Evolutionary conservation across 495 filamentous ascomycete species (phyloP).

Genomic region (Penicillium angulare): DNA sequence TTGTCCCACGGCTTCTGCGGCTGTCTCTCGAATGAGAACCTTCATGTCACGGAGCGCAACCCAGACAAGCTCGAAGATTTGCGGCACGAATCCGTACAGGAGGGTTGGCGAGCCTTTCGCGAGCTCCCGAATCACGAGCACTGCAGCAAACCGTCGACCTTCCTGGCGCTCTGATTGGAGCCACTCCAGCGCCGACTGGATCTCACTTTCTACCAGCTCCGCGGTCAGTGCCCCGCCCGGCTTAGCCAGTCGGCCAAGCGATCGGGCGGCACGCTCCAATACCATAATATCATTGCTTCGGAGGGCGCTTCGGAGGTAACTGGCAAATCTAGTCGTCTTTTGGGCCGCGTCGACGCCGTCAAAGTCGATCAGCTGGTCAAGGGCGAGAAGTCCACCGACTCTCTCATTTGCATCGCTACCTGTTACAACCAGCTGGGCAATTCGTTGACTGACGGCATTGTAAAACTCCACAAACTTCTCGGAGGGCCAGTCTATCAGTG

Average conservation of each 20-base stretch:
- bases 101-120: slow-evolving; percentile 88
- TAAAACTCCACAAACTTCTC: slow-evolving; percentile 80
- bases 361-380: slow-evolving; percentile 91
- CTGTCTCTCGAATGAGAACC: slow-evolving; percentile 85
- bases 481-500: slow-evolving; percentile 62
- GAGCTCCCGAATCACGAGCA: slow-evolving; percentile 84
- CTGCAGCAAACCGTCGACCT: slow-evolving; percentile 85
- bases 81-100: slow-evolving; percentile 85
- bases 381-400: slow-evolving; percentile 85
- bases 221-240: slow-evolving; percentile 94
- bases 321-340: slow-evolving; percentile 90
- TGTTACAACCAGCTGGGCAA: slow-evolving; percentile 70
- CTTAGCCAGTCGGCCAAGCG: slow-evolving; percentile 82
- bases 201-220: slow-evolving; percentile 94
- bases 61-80: slow-evolving; percentile 93
- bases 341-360: slow-evolving; percentile 91
- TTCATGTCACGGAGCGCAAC: slow-evolving; percentile 86
- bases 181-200: slow-evolving; percentile 92
- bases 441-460: slow-evolving; percentile 70
- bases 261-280: slow-evolving; percentile 82
- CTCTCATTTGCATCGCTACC: slow-evolving; percentile 82
- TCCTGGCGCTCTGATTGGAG: slow-evolving; percentile 93
- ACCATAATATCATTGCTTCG: slow-evolving; percentile 84
- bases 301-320: slow-evolving; percentile 82
- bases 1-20: slow-evolving; percentile 84